phyloP scores from a whole-genome alignment of 2,329 filamentous ascomycete species.

The Hypoxylon sp. region DNA sequence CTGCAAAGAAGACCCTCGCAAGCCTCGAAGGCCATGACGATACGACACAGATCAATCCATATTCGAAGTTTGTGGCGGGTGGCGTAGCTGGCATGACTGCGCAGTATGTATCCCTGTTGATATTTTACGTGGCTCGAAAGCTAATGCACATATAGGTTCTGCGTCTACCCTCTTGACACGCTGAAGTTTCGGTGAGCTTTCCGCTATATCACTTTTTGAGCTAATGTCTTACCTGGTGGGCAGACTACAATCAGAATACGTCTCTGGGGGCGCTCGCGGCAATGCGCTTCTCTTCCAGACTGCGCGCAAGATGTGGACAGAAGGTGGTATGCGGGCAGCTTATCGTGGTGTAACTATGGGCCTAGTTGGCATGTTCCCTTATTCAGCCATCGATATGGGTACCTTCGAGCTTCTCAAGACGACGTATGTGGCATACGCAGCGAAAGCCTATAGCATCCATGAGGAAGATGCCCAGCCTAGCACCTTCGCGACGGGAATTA shows the following conservation, averaged over 20 bases:
- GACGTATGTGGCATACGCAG: conserved; percentile 78
- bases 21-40: conserved; percentile 90
- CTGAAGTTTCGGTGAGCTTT: conserved; percentile 73
- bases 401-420: conserved; percentile 95
- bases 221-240: conserved; percentile 58
- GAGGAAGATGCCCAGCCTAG: conserved; percentile 87
- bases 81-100: conserved; percentile 94
- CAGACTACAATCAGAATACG: conserved; percentile 94
- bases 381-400: conserved; percentile 95
- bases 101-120: conserved; percentile 71
- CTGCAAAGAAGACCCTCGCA: conserved; percentile 88
- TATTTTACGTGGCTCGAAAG: background rate
- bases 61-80: conserved; percentile 91
- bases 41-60: conserved; percentile 81
- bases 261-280: conserved; percentile 85
- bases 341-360: conserved; percentile 97
- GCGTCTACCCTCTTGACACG: conserved; percentile 93
- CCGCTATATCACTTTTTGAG: conserved; percentile 4
- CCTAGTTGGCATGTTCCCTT: conserved; percentile 96
- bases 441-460: conserved; percentile 76
- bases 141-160: conserved; percentile 71
- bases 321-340: conserved; percentile 80
- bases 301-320: conserved; percentile 86
- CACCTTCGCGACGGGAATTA: conserved; percentile 87
- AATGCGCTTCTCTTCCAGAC: conserved; percentile 87